Evolutionary conservation across 176 grass and related monocot genomes (phyloP).

Genomic region (Aegilops sharonensis): DNA sequence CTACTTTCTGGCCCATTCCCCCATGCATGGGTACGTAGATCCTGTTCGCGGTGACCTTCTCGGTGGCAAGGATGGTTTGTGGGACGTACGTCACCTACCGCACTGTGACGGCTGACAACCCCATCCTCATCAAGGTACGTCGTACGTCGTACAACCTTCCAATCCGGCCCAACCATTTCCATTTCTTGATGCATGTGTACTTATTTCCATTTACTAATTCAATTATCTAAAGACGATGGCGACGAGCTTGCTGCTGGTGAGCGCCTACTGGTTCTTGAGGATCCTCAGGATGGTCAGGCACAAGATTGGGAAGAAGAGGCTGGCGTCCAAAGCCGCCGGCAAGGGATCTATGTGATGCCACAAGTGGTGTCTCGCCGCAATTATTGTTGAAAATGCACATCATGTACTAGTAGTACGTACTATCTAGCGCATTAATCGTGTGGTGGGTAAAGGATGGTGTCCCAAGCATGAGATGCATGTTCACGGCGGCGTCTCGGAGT

Average conservation of each 20-base stretch:
- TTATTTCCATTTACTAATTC: not conserved
- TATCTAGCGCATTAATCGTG: not conserved
- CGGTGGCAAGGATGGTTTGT: conserved; percentile 69
- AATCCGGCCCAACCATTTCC: no score
- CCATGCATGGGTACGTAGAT: conserved; percentile 29
- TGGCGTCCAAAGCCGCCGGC: not conserved
- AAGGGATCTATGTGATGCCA: not conserved
- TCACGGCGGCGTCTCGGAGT: no score
- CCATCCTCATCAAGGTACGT: conserved; percentile 68
- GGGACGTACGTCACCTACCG: conserved; percentile 77
- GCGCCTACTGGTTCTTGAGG: conserved; percentile 84
- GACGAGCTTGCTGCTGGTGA: conserved; percentile 71
- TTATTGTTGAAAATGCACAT: not conserved
- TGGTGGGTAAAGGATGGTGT: not conserved
- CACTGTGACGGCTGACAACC: conserved; percentile 61
- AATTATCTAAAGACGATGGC: conserved; percentile 54
- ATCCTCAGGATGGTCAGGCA: conserved; percentile 73
- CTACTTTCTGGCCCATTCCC: not conserved
- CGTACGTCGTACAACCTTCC: no score
- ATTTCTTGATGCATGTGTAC: not conserved
- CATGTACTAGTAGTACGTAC: not conserved
- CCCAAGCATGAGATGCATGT: conserved; percentile 1
- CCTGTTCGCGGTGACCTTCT: conserved; percentile 78
- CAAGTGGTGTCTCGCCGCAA: not conserved
- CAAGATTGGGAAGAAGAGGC: conserved; percentile 60